Percentiles rank a stretch among this genome's conserved stretches.
Conservation (phyloP, 1,284 basidiomycete species). For the Puccinia coronata region DNA sequence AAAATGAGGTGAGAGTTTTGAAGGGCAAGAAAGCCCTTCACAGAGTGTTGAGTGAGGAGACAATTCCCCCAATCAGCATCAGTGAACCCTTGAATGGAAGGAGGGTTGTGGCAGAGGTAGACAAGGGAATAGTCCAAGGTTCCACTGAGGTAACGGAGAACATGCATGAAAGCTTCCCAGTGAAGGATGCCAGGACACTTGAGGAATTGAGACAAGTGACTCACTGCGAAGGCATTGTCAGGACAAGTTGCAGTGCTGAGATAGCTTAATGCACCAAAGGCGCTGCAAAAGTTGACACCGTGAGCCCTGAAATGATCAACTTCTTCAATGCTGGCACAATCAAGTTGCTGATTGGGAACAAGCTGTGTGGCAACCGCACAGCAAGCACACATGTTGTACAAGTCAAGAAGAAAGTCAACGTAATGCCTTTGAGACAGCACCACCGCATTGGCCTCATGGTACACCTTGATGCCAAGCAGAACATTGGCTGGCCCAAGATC, state of each 20-base stretch:
- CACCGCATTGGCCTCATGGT: not conserved
- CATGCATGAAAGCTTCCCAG: slow-evolving; percentile 10
- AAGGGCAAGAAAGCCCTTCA: not conserved
- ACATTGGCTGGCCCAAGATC: not conserved
- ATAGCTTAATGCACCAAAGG: slow-evolving; percentile 9
- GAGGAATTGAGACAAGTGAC: slow-evolving; percentile 1
- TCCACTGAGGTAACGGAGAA: not conserved
- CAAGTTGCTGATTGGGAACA: not conserved
- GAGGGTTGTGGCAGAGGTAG: not conserved
- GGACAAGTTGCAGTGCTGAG: not conserved
- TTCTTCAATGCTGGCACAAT: not conserved
- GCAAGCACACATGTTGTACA: not conserved
- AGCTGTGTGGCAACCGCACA: not conserved
- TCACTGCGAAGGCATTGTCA: not conserved
- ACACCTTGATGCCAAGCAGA: not conserved
- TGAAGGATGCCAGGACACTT: slow-evolving; percentile 5
- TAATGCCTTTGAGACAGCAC: not conserved
- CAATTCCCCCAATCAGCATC: slow-evolving; percentile 37
- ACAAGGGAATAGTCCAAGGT: not conserved
- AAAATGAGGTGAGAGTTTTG: not conserved
- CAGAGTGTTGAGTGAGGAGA: not conserved
- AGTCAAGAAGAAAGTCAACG: not conserved
- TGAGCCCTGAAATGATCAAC: not conserved
- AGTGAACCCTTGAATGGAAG: not conserved
- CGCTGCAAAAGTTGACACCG: not conserved